These are phyloP conservation scores for Tylopilus felleus DNA, from an alignment of 768 basidiomycete species.

Conservation along the genomic window DNA sequence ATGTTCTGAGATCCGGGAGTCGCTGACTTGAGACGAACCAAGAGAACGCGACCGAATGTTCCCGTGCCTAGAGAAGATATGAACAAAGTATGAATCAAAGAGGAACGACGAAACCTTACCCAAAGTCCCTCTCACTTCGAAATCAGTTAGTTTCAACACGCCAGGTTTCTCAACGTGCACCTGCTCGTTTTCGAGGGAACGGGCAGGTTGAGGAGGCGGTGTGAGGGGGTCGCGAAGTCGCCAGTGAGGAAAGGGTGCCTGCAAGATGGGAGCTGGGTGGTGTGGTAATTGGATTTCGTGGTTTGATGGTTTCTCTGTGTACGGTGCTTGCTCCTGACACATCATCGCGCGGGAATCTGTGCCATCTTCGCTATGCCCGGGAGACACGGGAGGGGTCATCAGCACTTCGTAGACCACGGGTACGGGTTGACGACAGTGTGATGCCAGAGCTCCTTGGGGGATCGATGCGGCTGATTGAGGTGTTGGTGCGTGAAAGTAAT, in stretches of 20 bases:
- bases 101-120: slow-evolving; percentile 41
- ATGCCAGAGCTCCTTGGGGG: slow-evolving; percentile 9
- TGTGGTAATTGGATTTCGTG: slow-evolving; percentile 9
- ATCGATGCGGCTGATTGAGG: slow-evolving; percentile 16
- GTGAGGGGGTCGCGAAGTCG: slow-evolving; percentile 11
- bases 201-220: slow-evolving; percentile 41
- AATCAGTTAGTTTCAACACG: slow-evolving; percentile 64
- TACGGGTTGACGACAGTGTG: slow-evolving; percentile 37
- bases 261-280: slow-evolving; percentile 1
- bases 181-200: slow-evolving; percentile 67
- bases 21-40: slow-evolving; percentile 72
- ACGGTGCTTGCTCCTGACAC: slow-evolving; percentile 11
- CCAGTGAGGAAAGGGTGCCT: slow-evolving; percentile 12
- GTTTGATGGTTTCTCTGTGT: slow-evolving; percentile 8
- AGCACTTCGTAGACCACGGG: slow-evolving; percentile 53
- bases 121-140: slow-evolving; percentile 75
- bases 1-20: slow-evolving; percentile 42
- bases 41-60: slow-evolving; percentile 90
- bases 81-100: background rate
- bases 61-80: slow-evolving; percentile 70
- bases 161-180: slow-evolving; percentile 59
- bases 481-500: slow-evolving; percentile 21
- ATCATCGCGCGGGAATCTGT: slow-evolving; percentile 16
- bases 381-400: slow-evolving; percentile 70
- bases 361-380: slow-evolving; percentile 45